Evolutionary conservation across 192 early-diverging fungal species (phyloP).

Genomic region (Rhizoclosmatium globosum): DNA sequence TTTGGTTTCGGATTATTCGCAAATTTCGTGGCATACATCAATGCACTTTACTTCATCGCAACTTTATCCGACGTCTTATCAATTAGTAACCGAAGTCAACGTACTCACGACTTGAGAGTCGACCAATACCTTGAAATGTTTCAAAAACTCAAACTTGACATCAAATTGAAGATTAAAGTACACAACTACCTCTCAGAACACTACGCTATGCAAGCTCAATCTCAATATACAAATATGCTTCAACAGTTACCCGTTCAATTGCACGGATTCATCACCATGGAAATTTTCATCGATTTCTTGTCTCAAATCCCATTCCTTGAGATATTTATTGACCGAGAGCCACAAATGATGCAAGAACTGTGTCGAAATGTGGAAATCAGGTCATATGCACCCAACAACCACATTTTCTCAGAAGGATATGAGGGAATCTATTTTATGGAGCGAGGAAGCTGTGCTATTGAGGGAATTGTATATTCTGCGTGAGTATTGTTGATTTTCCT

Average conservation of each 20-base stretch:
- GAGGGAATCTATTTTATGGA: constrained; percentile 62
- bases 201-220: constrained; percentile 47
- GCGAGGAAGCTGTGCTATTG: constrained; percentile 54
- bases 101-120: constrained; percentile 53
- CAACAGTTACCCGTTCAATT: constrained; percentile 50
- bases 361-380: constrained; percentile 54
- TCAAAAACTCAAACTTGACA: constrained; percentile 52
- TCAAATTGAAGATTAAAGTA: constrained; percentile 54
- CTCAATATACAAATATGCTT: constrained; percentile 49
- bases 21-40: constrained; percentile 49
- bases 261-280: constrained; percentile 60
- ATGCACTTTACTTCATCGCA: constrained; percentile 54
- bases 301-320: constrained; percentile 55
- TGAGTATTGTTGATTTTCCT: constrained; percentile 28
- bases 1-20: constrained; percentile 50
- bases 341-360: constrained; percentile 56
- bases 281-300: constrained; percentile 60
- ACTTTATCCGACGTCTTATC: constrained; percentile 43
- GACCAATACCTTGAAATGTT: constrained; percentile 66
- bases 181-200: constrained; percentile 54
- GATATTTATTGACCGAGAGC: constrained; percentile 56
- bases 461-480: constrained; percentile 58
- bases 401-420: constrained; percentile 57
- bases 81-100: constrained; percentile 36
- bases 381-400: constrained; percentile 47